Evolutionary conservation across 1,139 yeast species (phyloP).

Genomic region (Taphrina confusa): DNA sequence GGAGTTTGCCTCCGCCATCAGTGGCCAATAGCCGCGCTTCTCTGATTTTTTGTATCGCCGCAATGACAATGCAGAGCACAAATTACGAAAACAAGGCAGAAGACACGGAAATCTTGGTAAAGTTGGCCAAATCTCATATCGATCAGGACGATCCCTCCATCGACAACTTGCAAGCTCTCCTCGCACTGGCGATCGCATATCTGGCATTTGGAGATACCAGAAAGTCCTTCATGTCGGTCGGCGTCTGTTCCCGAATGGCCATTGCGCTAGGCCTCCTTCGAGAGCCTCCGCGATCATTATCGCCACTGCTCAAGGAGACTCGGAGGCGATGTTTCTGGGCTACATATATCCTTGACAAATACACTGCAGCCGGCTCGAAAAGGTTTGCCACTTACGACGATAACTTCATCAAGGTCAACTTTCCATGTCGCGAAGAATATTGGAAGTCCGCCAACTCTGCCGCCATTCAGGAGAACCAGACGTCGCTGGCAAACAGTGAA

Average conservation of each 20-base stretch:
- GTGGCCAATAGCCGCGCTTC: slow-evolving; percentile 5
- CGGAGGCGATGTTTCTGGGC: slow-evolving; percentile 5
- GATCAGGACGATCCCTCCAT: slow-evolving; percentile 2
- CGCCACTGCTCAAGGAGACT: neutral
- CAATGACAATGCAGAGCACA: slow-evolving; percentile 1
- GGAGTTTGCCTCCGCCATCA: neutral
- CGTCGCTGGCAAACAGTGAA: slow-evolving; percentile 4
- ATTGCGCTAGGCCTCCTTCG: neutral
- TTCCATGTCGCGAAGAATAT: slow-evolving; percentile 1
- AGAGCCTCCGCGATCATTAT: neutral
- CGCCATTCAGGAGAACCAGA: slow-evolving; percentile 4
- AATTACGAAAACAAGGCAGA: neutral
- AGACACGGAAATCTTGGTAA: neutral
- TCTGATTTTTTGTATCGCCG: neutral
- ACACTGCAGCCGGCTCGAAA: slow-evolving; percentile 2
- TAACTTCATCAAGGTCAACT: slow-evolving; percentile 2
- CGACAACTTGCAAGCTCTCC: neutral
- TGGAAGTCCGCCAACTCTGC: neutral
- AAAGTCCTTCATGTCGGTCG: slow-evolving; percentile 4
- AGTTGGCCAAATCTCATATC: neutral
- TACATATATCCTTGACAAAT: neutral
- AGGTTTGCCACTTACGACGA: neutral
- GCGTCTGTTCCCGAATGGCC: slow-evolving; percentile 3
- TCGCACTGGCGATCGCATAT: slow-evolving; percentile 1
- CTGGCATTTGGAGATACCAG: neutral